These are phyloP conservation scores for Fusarium oligoseptatum DNA, from an alignment of 2,329 filamentous ascomycete genomes.

Conservation along the genomic window DNA sequence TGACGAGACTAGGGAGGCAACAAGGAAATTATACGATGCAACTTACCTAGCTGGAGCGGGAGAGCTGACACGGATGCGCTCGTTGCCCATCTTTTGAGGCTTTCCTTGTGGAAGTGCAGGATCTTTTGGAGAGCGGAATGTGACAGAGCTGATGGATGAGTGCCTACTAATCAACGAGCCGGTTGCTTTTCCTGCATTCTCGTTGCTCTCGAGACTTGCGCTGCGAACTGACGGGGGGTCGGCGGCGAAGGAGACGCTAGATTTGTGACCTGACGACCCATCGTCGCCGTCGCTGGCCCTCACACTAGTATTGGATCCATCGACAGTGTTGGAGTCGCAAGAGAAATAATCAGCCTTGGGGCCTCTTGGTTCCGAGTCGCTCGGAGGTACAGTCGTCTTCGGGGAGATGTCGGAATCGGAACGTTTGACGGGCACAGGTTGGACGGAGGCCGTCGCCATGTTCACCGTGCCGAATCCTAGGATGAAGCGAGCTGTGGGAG, in stretches of 20 bases:
- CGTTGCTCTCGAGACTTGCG: constrained; percentile 44
- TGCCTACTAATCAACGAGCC: constrained; percentile 53
- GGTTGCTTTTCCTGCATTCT: constrained; percentile 39
- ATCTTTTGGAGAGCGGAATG: constrained; percentile 60
- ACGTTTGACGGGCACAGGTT: constrained; percentile 47
- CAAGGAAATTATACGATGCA: constrained; percentile 1
- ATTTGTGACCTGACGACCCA: constrained; percentile 46
- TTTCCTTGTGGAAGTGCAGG: constrained; percentile 62
- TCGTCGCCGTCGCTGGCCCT: constrained; percentile 49
- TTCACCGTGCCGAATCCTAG: constrained; percentile 6
- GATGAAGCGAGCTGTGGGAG: constrained; percentile 12
- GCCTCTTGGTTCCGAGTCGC: constrained; percentile 22
- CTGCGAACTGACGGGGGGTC: constrained; percentile 48
- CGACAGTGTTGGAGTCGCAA: constrained; percentile 37
- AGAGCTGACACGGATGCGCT: constrained; percentile 60
- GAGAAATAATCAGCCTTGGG: constrained; percentile 46
- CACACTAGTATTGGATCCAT: constrained; percentile 43
- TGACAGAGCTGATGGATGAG: constrained; percentile 62
- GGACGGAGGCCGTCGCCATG: constrained; percentile 42
- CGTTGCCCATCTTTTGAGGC: constrained; percentile 59
- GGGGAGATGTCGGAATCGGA: constrained; percentile 61
- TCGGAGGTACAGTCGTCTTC: constrained; percentile 47
- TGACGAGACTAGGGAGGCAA: neutral
- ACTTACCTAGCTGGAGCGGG: constrained; percentile 64
- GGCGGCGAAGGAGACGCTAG: constrained; percentile 52